Conservation (phyloP, 2,329 filamentous ascomycete genomes). For the Trichoderma cornu-damae region DNA sequence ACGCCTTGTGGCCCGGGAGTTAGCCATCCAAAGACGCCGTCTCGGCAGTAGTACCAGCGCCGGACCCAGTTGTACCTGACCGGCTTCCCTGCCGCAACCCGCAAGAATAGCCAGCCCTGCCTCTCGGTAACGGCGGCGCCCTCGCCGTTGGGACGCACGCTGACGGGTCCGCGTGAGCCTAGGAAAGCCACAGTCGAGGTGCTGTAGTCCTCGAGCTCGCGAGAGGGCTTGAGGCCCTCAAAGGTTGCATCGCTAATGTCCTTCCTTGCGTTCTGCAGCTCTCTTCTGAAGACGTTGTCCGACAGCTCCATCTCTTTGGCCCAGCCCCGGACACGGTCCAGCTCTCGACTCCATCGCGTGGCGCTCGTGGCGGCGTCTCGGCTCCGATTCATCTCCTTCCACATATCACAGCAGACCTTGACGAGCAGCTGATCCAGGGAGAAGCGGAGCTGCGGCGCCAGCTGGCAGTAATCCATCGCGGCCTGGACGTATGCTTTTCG, state of each 20-base stretch:
- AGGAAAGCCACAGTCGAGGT: slow-evolving; percentile 85
- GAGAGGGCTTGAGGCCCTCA: slow-evolving; percentile 67
- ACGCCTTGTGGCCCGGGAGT: slow-evolving; percentile 80
- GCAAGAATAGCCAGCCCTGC: slow-evolving; percentile 89
- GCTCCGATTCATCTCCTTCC: slow-evolving; percentile 74
- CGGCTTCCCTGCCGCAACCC: slow-evolving; percentile 79
- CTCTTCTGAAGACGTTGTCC: slow-evolving; percentile 76
- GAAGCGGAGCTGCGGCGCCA: slow-evolving; percentile 78
- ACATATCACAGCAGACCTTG: slow-evolving; percentile 77
- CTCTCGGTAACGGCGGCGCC: slow-evolving; percentile 62
- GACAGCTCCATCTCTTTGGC: slow-evolving; percentile 87
- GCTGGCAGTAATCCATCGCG: slow-evolving; percentile 87
- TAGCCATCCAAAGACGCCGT: slow-evolving; percentile 94
- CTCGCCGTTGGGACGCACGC: slow-evolving; percentile 52
- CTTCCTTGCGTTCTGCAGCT: slow-evolving; percentile 71
- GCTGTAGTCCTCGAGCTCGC: slow-evolving; percentile 90
- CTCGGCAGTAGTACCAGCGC: slow-evolving; percentile 92
- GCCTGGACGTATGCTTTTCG: slow-evolving; percentile 86
- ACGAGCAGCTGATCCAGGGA: slow-evolving; percentile 83
- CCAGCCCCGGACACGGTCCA: slow-evolving; percentile 91
- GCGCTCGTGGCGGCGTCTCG: slow-evolving; percentile 62
- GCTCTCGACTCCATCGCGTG: slow-evolving; percentile 66
- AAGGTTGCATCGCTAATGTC: slow-evolving; percentile 78
- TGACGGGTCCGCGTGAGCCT: slow-evolving; percentile 63
- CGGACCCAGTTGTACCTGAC: slow-evolving; percentile 84